phyloP scores from a whole-genome alignment of 2,329 filamentous ascomycete genomes.

The Diaporthe australafricana region DNA sequence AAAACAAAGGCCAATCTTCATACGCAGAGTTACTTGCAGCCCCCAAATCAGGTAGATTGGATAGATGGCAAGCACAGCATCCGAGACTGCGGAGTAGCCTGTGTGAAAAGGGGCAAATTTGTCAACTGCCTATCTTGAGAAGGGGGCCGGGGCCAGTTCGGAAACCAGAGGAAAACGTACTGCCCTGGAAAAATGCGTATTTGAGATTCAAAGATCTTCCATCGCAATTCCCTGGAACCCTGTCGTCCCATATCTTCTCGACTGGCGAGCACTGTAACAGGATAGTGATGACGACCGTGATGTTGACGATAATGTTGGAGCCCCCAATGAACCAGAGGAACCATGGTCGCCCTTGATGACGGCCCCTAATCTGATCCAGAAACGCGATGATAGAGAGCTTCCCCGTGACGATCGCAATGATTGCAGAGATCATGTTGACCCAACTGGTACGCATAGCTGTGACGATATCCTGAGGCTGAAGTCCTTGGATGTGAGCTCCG shows the following conservation, averaged over 20 bases:
- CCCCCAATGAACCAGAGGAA: conserved; percentile 21
- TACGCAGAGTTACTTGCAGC: conserved; percentile 6
- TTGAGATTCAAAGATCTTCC: not conserved
- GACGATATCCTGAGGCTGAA: not conserved
- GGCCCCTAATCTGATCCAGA: conserved; percentile 24
- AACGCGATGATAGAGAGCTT: conserved; percentile 23
- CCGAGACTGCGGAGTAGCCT: conserved; percentile 26
- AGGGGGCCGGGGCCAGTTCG: not conserved
- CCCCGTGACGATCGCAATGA: conserved; percentile 20
- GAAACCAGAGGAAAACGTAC: not conserved
- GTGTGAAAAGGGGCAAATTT: not conserved
- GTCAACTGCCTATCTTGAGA: not conserved
- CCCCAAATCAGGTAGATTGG: conserved; percentile 18
- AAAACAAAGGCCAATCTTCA: conserved; percentile 20
- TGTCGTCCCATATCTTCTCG: conserved; percentile 26
- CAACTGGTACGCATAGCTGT: conserved; percentile 10
- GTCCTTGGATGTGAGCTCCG: not conserved
- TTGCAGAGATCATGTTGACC: conserved; percentile 25
- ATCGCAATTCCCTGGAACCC: not conserved
- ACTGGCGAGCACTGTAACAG: conserved; percentile 27
- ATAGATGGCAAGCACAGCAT: conserved; percentile 21
- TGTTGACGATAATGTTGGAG: conserved; percentile 17
- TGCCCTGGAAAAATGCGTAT: conserved; percentile 30
- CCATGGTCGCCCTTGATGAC: conserved; percentile 13
- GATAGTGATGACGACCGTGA: not conserved